Percentiles rank a stretch among this genome's conserved stretches.
These are phyloP conservation scores for Paraleonurus japonicus DNA, from an alignment of 257 asterid species.

Conservation along the genomic window DNA sequence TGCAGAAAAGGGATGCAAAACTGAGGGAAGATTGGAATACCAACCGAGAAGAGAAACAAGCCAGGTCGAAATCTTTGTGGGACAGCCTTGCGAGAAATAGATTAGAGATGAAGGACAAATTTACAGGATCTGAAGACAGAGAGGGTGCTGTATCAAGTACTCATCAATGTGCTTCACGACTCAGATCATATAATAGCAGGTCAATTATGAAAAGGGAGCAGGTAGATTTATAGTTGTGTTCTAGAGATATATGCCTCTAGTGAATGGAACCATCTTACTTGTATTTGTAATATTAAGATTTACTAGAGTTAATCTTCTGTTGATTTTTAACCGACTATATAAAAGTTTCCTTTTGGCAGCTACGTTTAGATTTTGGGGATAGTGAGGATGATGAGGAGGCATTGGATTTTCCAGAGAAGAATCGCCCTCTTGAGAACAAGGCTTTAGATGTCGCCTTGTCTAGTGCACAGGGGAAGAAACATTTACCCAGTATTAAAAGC, in stretches of 20 bases:
- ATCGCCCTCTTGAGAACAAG: too few species aligned
- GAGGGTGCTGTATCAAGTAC: conserved; percentile 42
- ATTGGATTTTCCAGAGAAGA: too few species aligned
- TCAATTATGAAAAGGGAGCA: conserved; percentile 58
- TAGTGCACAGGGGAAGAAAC: conserved; percentile 59
- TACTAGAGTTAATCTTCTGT: conserved; percentile 19
- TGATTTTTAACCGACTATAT: conserved; percentile 46
- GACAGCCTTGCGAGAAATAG: conserved; percentile 79
- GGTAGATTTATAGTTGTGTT: conserved; percentile 52
- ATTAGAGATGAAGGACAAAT: conserved; percentile 77
- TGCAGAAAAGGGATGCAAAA: conserved; percentile 87
- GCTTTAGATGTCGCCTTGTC: too few species aligned
- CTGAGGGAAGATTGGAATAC: conserved; percentile 87
- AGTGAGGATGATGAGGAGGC: conserved; percentile 59
- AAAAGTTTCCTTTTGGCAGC: conserved; percentile 65
- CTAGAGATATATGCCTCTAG: conserved; percentile 23
- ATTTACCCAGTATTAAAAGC: conserved; percentile 44
- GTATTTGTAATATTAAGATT: conserved; percentile 12
- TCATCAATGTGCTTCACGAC: conserved; percentile 81
- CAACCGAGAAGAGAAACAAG: conserved; percentile 81
- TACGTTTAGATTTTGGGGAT: conserved; percentile 59
- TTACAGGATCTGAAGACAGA: conserved; percentile 56
- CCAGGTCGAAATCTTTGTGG: conserved; percentile 79
- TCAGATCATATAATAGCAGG: conserved; percentile 60
- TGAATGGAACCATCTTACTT: conserved; percentile 14